These are phyloP conservation scores for Heritiera fomes DNA, from an alignment of 345 rosid genomes.

Conservation along the genomic window DNA sequence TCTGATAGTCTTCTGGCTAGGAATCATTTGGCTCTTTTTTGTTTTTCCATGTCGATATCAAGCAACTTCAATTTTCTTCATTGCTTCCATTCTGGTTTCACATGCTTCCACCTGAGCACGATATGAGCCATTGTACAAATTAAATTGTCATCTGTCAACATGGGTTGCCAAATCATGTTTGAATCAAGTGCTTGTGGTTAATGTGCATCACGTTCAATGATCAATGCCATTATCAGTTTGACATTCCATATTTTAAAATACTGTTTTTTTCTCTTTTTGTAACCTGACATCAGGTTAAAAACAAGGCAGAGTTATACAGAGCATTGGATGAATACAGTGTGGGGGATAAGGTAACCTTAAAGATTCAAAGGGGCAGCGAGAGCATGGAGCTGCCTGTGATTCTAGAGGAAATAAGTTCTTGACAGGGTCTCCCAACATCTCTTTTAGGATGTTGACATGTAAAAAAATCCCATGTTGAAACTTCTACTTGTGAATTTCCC, in stretches of 20 bases:
- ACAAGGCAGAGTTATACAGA: constrained; percentile 73
- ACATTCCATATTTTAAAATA: not conserved
- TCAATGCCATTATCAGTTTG: not conserved
- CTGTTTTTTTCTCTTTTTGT: not conserved
- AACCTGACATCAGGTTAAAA: constrained; percentile 58
- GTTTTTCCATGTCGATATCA: not conserved
- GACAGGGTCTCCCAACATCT: constrained; percentile 12
- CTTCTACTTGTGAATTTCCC: not conserved
- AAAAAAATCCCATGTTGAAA: constrained; percentile 8
- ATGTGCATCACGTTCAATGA: not conserved
- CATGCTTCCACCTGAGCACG: not conserved
- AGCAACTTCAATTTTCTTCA: not conserved
- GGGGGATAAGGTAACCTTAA: constrained; percentile 65
- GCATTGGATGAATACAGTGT: constrained; percentile 77
- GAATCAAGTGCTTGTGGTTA: not conserved
- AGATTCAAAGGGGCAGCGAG: constrained; percentile 70
- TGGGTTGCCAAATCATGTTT: not conserved
- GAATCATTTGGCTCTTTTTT: not conserved
- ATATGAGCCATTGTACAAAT: not conserved
- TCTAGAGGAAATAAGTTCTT: constrained; percentile 67
- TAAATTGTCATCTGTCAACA: not conserved
- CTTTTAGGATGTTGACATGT: constrained; percentile 1
- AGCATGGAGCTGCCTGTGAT: constrained; percentile 56
- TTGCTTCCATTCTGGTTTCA: constrained; percentile 3
- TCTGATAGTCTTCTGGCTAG: not conserved